A percentile compares a stretch with the other conserved stretches of the same genome.
phyloP scores from a whole-genome alignment of 805 yeast species.

The Lipomyces oligophaga region DNA sequence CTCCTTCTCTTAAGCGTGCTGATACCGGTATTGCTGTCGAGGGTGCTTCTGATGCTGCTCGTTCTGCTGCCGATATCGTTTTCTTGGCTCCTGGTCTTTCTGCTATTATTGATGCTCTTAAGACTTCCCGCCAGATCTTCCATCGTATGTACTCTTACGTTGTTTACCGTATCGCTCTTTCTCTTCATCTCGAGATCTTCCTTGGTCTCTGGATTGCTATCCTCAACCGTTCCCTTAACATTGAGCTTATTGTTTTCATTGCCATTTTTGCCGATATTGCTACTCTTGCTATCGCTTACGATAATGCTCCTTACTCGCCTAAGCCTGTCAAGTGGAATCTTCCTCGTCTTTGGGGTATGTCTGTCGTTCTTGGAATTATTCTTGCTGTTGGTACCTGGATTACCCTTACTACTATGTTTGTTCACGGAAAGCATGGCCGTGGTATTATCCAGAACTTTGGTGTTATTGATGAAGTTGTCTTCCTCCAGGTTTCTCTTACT shows the following conservation, averaged over 20 bases:
- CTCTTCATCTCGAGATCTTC: constrained; percentile 90
- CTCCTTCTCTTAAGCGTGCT: constrained; percentile 63
- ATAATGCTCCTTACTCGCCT: constrained; percentile 92
- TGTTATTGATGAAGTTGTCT: constrained; percentile 86
- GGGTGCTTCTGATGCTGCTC: constrained; percentile 47
- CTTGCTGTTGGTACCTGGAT: constrained; percentile 85
- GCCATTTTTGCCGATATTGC: constrained; percentile 90
- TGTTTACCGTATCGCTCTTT: constrained; percentile 95
- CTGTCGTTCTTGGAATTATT: constrained; percentile 62
- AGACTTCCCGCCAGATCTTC: constrained; percentile 95
- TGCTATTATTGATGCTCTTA: constrained; percentile 59
- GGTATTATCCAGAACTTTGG: constrained; percentile 90
- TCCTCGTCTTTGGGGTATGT: constrained; percentile 87
- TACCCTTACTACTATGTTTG: constrained; percentile 88
- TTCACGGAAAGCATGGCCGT: constrained; percentile 68
- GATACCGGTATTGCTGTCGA: constrained; percentile 86
- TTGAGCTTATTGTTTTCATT: constrained; percentile 90
- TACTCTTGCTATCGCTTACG: constrained; percentile 77
- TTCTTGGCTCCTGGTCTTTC: constrained; percentile 58
- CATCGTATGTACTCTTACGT: constrained; percentile 98
- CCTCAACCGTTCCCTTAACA: constrained; percentile 77
- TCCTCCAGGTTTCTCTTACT: constrained; percentile 90
- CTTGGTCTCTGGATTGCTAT: constrained; percentile 96
- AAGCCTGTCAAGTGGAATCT: constrained; percentile 94
- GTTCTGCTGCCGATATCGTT: constrained; percentile 46